Percentiles rank a stretch among this genome's conserved stretches.
phyloP scores from a whole-genome alignment of 73 alveolate genomes.

The Tetrahymena borealis region DNA sequence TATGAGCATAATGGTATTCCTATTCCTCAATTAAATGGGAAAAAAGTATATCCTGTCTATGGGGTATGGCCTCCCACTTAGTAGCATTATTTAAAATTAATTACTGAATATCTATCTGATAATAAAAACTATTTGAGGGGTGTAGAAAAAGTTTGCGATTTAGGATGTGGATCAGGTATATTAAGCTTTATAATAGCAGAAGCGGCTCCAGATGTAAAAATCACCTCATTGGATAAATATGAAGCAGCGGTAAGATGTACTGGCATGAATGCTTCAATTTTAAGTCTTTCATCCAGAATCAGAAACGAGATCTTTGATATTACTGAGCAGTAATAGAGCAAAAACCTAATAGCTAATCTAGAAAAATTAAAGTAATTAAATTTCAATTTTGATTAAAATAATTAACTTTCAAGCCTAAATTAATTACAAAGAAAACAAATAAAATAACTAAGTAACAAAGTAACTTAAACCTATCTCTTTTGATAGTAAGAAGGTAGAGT shows the following conservation, averaged over 20 bases:
- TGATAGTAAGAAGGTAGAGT: too few species aligned
- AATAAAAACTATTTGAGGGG: slow-evolving; percentile 13
- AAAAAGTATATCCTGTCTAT: slow-evolving; percentile 43
- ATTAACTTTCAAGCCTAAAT: background rate
- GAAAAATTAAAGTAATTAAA: background rate
- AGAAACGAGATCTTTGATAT: slow-evolving; percentile 5
- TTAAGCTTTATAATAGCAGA: slow-evolving; percentile 30
- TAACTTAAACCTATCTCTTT: too few species aligned
- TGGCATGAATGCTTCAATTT: slow-evolving; percentile 35
- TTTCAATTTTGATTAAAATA: background rate
- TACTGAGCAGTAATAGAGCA: slow-evolving; percentile 8
- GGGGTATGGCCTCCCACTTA: slow-evolving; percentile 55
- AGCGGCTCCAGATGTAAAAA: slow-evolving; percentile 38
- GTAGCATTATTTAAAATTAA: slow-evolving; percentile 14
- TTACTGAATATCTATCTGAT: slow-evolving; percentile 3
- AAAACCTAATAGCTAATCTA: background rate
- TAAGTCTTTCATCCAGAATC: background rate
- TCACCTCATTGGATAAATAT: slow-evolving; percentile 28
- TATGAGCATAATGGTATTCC: slow-evolving; percentile 34
- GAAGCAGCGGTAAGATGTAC: slow-evolving; percentile 49
- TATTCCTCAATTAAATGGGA: slow-evolving; percentile 18
- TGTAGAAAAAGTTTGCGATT: slow-evolving; percentile 11
- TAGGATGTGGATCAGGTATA: slow-evolving; percentile 58
- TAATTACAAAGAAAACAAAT: background rate
- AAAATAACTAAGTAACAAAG: too few species aligned